phyloP scores from a whole-genome alignment of 2,329 filamentous ascomycete genomes.

The Dothidotthia symphoricarpi region DNA sequence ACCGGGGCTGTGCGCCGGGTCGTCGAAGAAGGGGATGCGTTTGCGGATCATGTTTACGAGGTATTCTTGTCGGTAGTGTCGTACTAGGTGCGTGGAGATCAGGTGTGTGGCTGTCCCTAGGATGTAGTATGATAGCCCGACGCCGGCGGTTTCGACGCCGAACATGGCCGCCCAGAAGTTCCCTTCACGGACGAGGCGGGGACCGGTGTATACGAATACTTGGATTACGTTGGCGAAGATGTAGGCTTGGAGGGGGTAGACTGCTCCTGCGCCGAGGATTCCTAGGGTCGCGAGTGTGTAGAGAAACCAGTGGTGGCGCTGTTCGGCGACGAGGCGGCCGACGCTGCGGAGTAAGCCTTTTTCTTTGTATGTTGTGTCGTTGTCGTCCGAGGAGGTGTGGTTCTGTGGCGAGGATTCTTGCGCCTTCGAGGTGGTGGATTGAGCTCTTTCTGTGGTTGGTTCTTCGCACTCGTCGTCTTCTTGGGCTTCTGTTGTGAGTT shows the following conservation, averaged over 20 bases:
- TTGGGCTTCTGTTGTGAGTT: slow-evolving; percentile 22
- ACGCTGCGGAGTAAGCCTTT: slow-evolving; percentile 33
- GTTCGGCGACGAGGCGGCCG: slow-evolving; percentile 36
- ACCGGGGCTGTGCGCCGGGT: slow-evolving; percentile 59
- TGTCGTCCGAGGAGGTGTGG: slow-evolving; percentile 3
- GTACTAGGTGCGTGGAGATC: slow-evolving; percentile 47
- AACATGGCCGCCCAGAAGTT: slow-evolving; percentile 68
- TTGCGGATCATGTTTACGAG: slow-evolving; percentile 61
- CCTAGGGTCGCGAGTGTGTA: slow-evolving; percentile 32
- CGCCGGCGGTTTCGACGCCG: slow-evolving; percentile 55
- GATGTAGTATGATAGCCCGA: slow-evolving; percentile 56
- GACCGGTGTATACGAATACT: slow-evolving; percentile 36
- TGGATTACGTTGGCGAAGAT: slow-evolving; percentile 41
- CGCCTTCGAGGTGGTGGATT: slow-evolving; percentile 1
- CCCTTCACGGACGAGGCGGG: slow-evolving; percentile 34
- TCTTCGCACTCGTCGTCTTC: slow-evolving; percentile 19
- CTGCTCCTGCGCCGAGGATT: slow-evolving; percentile 34
- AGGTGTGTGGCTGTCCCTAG: slow-evolving; percentile 41
- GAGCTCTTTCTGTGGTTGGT: slow-evolving; percentile 6
- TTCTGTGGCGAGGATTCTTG: background rate
- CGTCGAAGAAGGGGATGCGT: slow-evolving; percentile 61
- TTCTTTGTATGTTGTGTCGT: slow-evolving; percentile 31
- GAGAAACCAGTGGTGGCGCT: slow-evolving; percentile 35
- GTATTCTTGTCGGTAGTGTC: slow-evolving; percentile 59
- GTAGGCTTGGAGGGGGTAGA: slow-evolving; percentile 42